phyloP scores from a whole-genome alignment of 2,329 filamentous ascomycete genomes.

The Scedosporium dehoogii region DNA sequence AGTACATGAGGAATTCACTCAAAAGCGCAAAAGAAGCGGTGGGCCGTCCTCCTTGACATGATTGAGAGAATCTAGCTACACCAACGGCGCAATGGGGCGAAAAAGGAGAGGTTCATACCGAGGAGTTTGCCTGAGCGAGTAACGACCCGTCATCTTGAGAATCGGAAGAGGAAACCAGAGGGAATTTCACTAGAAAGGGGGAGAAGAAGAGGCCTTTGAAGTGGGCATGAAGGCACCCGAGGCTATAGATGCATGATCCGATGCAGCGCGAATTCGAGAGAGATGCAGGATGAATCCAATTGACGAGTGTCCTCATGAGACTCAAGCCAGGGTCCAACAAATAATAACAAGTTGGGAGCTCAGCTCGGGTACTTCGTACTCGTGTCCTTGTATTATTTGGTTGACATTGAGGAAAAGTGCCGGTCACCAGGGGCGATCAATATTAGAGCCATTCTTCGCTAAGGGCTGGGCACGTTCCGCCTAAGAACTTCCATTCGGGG shows the following conservation, averaged over 20 bases:
- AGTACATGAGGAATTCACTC: neutral
- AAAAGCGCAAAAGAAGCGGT: neutral
- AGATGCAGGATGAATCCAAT: neutral
- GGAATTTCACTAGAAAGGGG: neutral
- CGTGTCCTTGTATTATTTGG: neutral
- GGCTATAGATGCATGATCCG: neutral
- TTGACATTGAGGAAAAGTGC: neutral
- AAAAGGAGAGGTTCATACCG: slow-evolving; percentile 17
- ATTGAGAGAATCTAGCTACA: neutral
- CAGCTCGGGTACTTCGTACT: neutral
- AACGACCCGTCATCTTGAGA: slow-evolving; percentile 24
- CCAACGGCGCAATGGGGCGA: neutral
- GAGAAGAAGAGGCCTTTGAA: neutral
- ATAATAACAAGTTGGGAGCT: neutral
- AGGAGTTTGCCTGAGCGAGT: slow-evolving; percentile 27
- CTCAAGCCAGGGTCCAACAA: neutral
- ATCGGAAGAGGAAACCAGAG: neutral
- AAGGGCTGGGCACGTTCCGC: neutral
- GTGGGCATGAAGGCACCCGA: neutral
- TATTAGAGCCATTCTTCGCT: neutral
- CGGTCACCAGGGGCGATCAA: neutral
- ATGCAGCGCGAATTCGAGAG: neutral
- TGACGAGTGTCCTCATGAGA: neutral
- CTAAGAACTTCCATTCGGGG: neutral
- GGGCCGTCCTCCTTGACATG: neutral